Base-by-base conservation (phyloP, 225 moss, liverwort and hornwort genomes). In the Takakia lepidozioides region DNA sequence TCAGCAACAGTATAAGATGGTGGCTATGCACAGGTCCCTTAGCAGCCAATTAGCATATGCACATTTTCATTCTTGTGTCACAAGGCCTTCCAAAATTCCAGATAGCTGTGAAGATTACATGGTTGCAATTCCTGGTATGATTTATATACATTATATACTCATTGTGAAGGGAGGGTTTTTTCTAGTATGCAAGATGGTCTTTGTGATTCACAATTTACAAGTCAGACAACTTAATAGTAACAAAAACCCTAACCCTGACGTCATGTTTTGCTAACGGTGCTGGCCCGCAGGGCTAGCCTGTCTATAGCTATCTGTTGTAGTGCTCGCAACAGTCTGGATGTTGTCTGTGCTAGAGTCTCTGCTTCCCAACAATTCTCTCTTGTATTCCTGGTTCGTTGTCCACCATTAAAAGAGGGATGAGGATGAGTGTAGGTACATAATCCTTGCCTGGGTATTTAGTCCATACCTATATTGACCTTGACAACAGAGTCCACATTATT, bases 271-370 rank as follows among this genome's bases (percentile, higher is more conserved):
- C 64, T 98, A 29, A 62, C 70, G 23, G 82, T 83, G 17, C 55
- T 90, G 19, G 87, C 86, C 45, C 80, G 80, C 55, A 77, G 82
- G 51, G 85, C 87, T 29, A 82, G 84, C 59, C 56, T 89, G 57
- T 90, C 95, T 11, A 57, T 98, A 24, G 77, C 77, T 34, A 78
- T 98, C 46, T 98, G 95, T 64, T 90, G 90, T 65, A 73, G 82
- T 51, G 38, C 87, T 48, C 79, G 95, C 22, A 87, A 87, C 63
- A 87, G 82, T 50, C 64, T 98, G 38, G 95, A 90, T 67, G 77
- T 77, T 38, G 78, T 87, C 37, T 84, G 73, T 59, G 75, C 82
- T 17, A 61, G 64, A 26, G 75, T 90, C 48, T 58, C 69, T 25
- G 69, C 68, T 25, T 80, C 65, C 19, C 75, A 78, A 38, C 75